Evolutionary conservation across 163 green algal species (phyloP), one percentile per base, ranked within the genome.

Genomic region (Scenedesmus sp.): DNA sequence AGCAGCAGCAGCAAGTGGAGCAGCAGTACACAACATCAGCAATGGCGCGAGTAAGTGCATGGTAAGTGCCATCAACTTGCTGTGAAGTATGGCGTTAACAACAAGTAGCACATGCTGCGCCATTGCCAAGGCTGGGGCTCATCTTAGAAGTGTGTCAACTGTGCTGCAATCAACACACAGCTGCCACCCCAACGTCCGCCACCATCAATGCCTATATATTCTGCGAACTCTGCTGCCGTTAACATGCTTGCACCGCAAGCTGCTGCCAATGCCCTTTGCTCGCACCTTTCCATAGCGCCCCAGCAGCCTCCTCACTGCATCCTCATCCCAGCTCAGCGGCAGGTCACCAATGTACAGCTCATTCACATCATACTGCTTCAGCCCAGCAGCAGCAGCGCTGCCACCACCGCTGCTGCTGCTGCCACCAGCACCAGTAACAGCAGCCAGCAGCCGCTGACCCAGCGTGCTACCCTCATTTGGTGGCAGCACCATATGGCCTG

Each of bases 321-420:
- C 84, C 67, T 66, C 84, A 10, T 77, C 59, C 26, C 62, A 89
- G 46, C 46, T 56, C 84, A 82, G 62, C 60, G 60, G 84, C 84
- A 89, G 60, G 59, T 81, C 59, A 26, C 87, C 87, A 55, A 91
- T 86, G 81, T 91, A 91, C 57, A 91, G 70, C 87, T 91, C 87
- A 77, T 91, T 91, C n/a, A 86, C 76, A 64, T 91, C 87, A n/a
- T 91, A 91, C 87, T 85, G 87, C 87, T 91, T 86, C 70, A 79
- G 5, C 23, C 70, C 70, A 79, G 9, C 18, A 3, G 62, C 26
- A 89, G 62, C 84, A 54, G 18, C 76, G 6, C 34, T 13, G 10
- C 12, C 76, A 54, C 56, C n/a, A n/a, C 59, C 20, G 62, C 59
- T 52, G 84, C 59, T 13, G 67, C 70, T 60, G 34, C 16, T 62